These are phyloP conservation scores for Davidsoniella australis DNA, from an alignment of 2,329 filamentous ascomycete genomes.

Conservation along the genomic window DNA sequence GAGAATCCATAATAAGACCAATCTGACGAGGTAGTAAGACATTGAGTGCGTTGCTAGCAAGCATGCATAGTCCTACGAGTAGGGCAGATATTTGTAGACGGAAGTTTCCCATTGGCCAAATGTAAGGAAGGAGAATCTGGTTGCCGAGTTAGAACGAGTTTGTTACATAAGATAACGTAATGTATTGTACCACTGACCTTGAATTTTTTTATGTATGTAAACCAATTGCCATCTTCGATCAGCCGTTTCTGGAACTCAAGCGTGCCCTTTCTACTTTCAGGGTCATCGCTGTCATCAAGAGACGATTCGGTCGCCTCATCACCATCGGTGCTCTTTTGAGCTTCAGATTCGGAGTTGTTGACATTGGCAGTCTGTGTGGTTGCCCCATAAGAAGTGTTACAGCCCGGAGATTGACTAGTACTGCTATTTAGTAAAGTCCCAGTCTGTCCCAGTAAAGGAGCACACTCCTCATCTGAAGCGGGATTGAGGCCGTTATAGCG, in stretches of 20 bases:
- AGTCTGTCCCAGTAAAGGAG: constrained; percentile 33
- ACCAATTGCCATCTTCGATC: constrained; percentile 60
- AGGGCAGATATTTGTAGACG: constrained; percentile 50
- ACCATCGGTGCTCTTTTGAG: constrained; percentile 1
- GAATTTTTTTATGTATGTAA: constrained; percentile 60
- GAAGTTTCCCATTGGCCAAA: constrained; percentile 56
- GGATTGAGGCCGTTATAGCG: neutral
- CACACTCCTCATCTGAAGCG: constrained; percentile 36
- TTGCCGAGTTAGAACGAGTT: neutral
- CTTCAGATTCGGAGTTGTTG: constrained; percentile 1
- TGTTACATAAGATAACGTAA: neutral
- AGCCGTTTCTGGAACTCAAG: constrained; percentile 47
- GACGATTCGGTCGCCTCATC: neutral
- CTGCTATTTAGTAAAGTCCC: neutral
- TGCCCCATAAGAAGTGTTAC: constrained; percentile 5
- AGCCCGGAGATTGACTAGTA: neutral
- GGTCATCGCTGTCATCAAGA: constrained; percentile 19
- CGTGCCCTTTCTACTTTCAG: constrained; percentile 28
- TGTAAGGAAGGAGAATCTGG: constrained; percentile 57
- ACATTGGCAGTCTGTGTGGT: constrained; percentile 8
- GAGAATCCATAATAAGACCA: constrained; percentile 57
- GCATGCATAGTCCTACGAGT: constrained; percentile 48
- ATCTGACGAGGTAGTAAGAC: constrained; percentile 67
- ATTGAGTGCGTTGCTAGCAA: constrained; percentile 56
- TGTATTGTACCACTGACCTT: constrained; percentile 24